phyloP scores from a whole-genome alignment of 2,329 filamentous ascomycete genomes.

The Arachnomyces sp. region DNA sequence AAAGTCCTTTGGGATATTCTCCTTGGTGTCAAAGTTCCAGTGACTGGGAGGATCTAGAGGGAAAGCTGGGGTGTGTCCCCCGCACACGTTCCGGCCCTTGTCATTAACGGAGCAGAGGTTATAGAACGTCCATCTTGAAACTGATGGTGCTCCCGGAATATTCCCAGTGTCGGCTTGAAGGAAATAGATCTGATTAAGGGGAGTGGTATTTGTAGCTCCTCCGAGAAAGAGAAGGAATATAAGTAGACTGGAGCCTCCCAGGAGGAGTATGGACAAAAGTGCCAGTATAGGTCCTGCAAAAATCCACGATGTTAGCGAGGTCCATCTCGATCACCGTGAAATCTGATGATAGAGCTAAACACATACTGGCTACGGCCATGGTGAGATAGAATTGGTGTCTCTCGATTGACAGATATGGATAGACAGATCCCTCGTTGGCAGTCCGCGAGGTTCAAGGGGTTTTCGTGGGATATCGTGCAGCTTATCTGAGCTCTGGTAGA shows the following conservation, averaged over 20 bases:
- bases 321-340: no score
- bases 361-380: conserved; percentile 24
- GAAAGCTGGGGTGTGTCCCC: conserved; percentile 52
- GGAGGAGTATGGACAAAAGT: conserved; percentile 51
- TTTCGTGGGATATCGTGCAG: no score
- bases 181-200: conserved; percentile 74
- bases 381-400: neutral
- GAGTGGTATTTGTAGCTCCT: conserved; percentile 46
- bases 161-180: conserved; percentile 66
- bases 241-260: conserved; percentile 54
- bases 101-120: conserved; percentile 61
- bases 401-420: no score
- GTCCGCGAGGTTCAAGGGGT: no score
- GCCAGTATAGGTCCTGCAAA: conserved; percentile 47
- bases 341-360: conserved; percentile 1
- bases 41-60: conserved; percentile 53
- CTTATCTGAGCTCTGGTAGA: no score
- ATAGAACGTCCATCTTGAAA: conserved; percentile 86
- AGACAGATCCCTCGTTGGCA: no score
- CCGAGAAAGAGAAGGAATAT: conserved; percentile 59
- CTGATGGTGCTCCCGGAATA: conserved; percentile 58
- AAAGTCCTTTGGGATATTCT: conserved; percentile 47
- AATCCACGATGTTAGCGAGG: neutral
- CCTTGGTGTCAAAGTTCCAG: conserved; percentile 51
- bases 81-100: conserved; percentile 55